Percentiles rank a stretch among this genome's conserved stretches.
phyloP scores from a whole-genome alignment of 805 yeast genomes.

The Ogataea nitratoaversa region DNA sequence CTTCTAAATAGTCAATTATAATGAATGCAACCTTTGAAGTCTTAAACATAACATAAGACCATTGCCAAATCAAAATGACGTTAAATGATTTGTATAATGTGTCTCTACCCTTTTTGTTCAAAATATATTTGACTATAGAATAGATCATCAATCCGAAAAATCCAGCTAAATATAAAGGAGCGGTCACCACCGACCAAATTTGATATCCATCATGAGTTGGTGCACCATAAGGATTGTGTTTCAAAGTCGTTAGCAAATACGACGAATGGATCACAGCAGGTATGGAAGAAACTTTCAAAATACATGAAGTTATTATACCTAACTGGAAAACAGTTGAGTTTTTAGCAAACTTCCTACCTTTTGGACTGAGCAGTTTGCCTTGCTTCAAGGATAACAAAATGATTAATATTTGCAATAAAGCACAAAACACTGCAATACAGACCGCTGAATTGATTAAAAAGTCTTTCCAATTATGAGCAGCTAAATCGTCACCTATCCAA shows the following conservation, averaged over 20 bases:
- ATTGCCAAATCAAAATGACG: constrained; percentile 44
- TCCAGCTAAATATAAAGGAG: constrained; percentile 31
- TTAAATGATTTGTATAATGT: constrained; percentile 45
- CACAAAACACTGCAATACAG: constrained; percentile 23
- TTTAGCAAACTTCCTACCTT: constrained; percentile 10
- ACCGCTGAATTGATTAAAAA: constrained; percentile 35
- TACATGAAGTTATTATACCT: constrained; percentile 33
- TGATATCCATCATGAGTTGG: constrained; percentile 10
- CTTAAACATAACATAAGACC: constrained; percentile 38
- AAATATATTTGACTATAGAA: constrained; percentile 32
- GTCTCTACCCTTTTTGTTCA: constrained; percentile 15
- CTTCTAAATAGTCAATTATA: constrained; percentile 31
- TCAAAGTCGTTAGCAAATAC: constrained; percentile 16
- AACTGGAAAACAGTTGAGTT: constrained; percentile 25
- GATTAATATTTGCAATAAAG: constrained; percentile 9
- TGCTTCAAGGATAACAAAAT: constrained; percentile 7
- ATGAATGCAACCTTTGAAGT: constrained; percentile 39
- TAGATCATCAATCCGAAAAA: constrained; percentile 32
- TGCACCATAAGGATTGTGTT: constrained; percentile 18
- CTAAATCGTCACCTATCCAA: constrained; percentile 15
- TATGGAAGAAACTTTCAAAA: constrained; percentile 34
- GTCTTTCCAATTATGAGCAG: constrained; percentile 34
- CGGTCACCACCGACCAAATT: constrained; percentile 28
- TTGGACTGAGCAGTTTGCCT: constrained; percentile 7
- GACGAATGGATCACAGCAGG: constrained; percentile 42